phyloP scores from a whole-genome alignment of 495 filamentous ascomycete species.

The Penicillium canescens region DNA sequence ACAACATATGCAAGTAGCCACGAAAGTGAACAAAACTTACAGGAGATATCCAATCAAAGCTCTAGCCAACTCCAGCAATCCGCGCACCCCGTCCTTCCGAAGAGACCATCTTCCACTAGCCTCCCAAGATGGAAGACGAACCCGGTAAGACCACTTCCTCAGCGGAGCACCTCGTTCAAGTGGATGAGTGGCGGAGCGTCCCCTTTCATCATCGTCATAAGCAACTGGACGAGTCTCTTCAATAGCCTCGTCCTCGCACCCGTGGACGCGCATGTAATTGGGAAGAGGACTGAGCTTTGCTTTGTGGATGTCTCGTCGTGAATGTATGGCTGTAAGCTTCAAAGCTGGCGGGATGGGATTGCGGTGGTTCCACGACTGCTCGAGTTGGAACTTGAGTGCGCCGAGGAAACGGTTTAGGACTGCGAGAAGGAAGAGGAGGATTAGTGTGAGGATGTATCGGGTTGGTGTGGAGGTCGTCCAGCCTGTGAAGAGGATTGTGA shows the following conservation, averaged over 20 bases:
- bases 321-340: neutral
- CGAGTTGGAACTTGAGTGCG: conserved; percentile 17
- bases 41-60: conserved; percentile 16
- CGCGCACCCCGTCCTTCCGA: conserved; percentile 6
- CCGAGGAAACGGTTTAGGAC: conserved; percentile 24
- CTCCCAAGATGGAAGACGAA: conserved; percentile 2
- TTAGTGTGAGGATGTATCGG: conserved; percentile 14
- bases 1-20: neutral
- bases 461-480: conserved; percentile 18
- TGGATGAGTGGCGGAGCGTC: neutral
- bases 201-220: neutral
- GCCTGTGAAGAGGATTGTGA: conserved; percentile 24
- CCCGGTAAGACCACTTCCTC: neutral
- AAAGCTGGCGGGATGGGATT: neutral
- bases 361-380: neutral
- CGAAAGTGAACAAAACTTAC: conserved; percentile 1
- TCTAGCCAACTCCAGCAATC: conserved; percentile 10
- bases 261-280: neutral
- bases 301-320: conserved; percentile 1
- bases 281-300: conserved; percentile 17
- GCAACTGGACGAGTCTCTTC: neutral
- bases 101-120: conserved; percentile 10
- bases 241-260: neutral
- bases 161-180: neutral
- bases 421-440: conserved; percentile 17